phyloP scores from a whole-genome alignment of 2,329 filamentous ascomycete genomes.

The Fusarium sp. region DNA sequence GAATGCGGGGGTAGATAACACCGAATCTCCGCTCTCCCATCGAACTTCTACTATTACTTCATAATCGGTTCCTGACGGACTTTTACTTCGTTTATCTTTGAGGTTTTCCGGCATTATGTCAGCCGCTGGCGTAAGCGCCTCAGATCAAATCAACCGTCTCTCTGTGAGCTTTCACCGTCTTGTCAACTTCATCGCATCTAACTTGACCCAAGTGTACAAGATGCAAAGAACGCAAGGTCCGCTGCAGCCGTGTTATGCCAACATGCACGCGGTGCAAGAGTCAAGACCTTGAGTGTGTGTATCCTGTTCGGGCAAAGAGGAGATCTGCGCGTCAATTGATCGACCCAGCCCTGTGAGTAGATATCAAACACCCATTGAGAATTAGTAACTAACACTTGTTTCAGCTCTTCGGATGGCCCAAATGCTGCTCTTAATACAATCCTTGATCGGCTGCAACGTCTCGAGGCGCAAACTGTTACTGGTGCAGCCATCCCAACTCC shows the following conservation, averaged over 20 bases:
- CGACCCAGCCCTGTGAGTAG: constrained; percentile 35
- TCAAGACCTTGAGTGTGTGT: constrained; percentile 44
- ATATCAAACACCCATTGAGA: not conserved
- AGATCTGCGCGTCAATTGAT: constrained; percentile 30
- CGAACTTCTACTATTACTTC: not conserved
- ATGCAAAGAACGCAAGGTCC: constrained; percentile 47
- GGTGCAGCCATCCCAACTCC: not conserved
- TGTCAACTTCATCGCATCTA: not conserved
- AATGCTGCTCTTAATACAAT: constrained; percentile 43
- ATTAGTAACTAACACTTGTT: constrained; percentile 14
- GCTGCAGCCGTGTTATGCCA: constrained; percentile 48
- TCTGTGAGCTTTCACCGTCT: constrained; percentile 28
- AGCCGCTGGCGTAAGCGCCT: not conserved
- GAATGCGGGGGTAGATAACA: constrained; percentile 10
- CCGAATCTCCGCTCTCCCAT: constrained; percentile 28
- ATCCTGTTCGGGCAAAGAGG: constrained; percentile 45
- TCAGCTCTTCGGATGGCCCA: constrained; percentile 15
- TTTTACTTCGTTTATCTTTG: not conserved
- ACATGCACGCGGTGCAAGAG: constrained; percentile 44
- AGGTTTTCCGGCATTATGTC: constrained; percentile 21
- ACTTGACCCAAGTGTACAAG: constrained; percentile 38
- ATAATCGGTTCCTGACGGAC: constrained; percentile 6
- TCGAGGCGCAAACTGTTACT: constrained; percentile 40
- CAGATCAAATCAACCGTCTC: constrained; percentile 42
- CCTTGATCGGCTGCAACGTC: constrained; percentile 46